Conservation (phyloP, 257 asterid genomes). For the Misopates orontium region DNA sequence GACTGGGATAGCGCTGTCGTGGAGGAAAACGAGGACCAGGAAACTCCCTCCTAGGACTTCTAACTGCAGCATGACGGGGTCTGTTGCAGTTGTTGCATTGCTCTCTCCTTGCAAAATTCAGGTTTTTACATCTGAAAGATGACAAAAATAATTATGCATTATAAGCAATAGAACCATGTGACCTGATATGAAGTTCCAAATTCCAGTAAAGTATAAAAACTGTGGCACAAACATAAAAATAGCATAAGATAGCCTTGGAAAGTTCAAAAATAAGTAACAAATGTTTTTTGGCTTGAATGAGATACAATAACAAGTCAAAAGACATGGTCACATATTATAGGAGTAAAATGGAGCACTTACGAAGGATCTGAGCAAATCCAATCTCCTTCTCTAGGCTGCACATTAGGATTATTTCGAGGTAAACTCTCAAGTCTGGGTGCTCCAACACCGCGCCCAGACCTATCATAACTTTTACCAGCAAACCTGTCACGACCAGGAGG, state of each 20-base stretch:
- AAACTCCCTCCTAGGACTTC: slow-evolving; percentile 54
- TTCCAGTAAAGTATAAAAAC: neutral
- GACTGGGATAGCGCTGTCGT: slow-evolving; percentile 42
- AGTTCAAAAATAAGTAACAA: neutral
- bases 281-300: neutral
- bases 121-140: slow-evolving; percentile 69
- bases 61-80: slow-evolving; percentile 49
- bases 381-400: slow-evolving; percentile 89
- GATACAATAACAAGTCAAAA: neutral
- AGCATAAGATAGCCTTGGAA: too few relatives aligned
- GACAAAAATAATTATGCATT: slow-evolving; percentile 6
- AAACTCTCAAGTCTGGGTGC: slow-evolving; percentile 54
- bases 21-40: slow-evolving; percentile 43
- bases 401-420: slow-evolving; percentile 80
- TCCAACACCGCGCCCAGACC: slow-evolving; percentile 58
- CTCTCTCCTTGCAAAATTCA: slow-evolving; percentile 91
- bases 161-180: neutral
- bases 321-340: neutral
- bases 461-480: slow-evolving; percentile 63
- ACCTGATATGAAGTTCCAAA: neutral
- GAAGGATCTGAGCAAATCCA: slow-evolving; percentile 85
- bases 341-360: slow-evolving; percentile 45
- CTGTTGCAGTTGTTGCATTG: slow-evolving; percentile 84
- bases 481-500: slow-evolving; percentile 61
- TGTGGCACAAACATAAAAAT: neutral